Base-by-base conservation (phyloP, 2,329 filamentous ascomycete species). In the Ascochyta rabiei region DNA sequence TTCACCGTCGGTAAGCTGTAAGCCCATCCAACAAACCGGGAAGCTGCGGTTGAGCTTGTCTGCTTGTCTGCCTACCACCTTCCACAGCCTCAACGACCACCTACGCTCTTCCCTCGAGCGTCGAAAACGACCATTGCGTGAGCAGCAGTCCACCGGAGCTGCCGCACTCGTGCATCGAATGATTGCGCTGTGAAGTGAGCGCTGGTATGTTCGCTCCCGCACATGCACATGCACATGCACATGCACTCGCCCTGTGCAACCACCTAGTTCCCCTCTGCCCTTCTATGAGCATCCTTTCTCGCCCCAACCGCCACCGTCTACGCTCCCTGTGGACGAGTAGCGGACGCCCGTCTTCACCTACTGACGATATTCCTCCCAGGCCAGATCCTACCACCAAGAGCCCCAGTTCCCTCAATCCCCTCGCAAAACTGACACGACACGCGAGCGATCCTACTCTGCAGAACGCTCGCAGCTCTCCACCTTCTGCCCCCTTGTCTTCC, bases 341-440 rank as follows among this genome's bases (percentile, higher is more conserved):
- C 42, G 58, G 43, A 44, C 52, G 46, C 9, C 28, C 57, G 61
- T 63, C 64, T 34, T 61, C 63, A 64, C 59, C 62, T 4, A 69
- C 68, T 71, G 60, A 71, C 67, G 48, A 64, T 56, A 62, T 69
- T 56, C 49, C 54, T 67, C 30, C 44, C 28, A 44, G 41, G 53
- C 46, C 49, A 67, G 64, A 61, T 40, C 21, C 51, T 59, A 46
- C 43, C 42, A 30, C 47, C 31, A 40, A 41, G 40, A 46, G 31
- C 41, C 24, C 50, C 40, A 41, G 51, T 18, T n/a, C 30, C 44
- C 23, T 30, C 35, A 41, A 53, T 21, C 19, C 33, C 45, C 18
- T 30, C 31, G 53, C 56, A 40, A 55, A 34, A 45, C 38, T 64
- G 41, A 56, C 37, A 47, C 59, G 62, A 49, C 60, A 60, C 57